Evolutionary conservation across 140 eudicot genomes (phyloP).

Genomic region (Cichorium intybus): DNA sequence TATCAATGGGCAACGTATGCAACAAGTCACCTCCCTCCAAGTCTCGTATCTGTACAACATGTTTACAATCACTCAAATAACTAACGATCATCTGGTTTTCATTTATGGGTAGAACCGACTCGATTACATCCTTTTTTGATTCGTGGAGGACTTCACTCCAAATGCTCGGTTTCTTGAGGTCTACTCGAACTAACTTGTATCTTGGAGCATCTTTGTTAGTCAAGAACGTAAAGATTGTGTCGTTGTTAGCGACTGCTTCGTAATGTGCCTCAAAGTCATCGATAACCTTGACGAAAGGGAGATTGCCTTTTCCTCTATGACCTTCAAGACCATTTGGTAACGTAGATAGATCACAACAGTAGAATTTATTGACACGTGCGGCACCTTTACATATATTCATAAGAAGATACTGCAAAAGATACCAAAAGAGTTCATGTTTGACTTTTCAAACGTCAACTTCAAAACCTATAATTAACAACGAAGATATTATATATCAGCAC

Average conservation of each 20-base stretch:
- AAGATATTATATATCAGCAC: constrained; percentile 28
- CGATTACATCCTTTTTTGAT: constrained; percentile 75
- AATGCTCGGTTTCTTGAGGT: constrained; percentile 55
- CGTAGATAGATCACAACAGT: constrained; percentile 62
- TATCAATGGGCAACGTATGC: constrained; percentile 71
- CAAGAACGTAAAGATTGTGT: constrained; percentile 67
- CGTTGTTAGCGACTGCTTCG: constrained; percentile 64
- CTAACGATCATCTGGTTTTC: constrained; percentile 60
- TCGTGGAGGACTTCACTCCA: constrained; percentile 77
- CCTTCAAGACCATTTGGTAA: constrained; percentile 75
- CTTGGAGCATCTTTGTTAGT: constrained; percentile 91
- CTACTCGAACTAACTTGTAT: constrained; percentile 74
- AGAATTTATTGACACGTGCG: constrained; percentile 65
- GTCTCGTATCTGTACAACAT: constrained; percentile 72
- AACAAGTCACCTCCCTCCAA: constrained; percentile 56
- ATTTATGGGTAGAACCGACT: constrained; percentile 64
- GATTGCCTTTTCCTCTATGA: constrained; percentile 44
- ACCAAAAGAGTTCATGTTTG: background rate
- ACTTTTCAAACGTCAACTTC: background rate
- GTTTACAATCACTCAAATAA: constrained; percentile 81
- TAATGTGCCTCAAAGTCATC: constrained; percentile 73
- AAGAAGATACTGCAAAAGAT: constrained; percentile 66
- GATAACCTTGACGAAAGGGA: constrained; percentile 74
- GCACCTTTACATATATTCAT: constrained; percentile 60
- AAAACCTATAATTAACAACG: background rate